phyloP scores from a whole-genome alignment of 331 rosid species.

The Pyracantha coccinea region DNA sequence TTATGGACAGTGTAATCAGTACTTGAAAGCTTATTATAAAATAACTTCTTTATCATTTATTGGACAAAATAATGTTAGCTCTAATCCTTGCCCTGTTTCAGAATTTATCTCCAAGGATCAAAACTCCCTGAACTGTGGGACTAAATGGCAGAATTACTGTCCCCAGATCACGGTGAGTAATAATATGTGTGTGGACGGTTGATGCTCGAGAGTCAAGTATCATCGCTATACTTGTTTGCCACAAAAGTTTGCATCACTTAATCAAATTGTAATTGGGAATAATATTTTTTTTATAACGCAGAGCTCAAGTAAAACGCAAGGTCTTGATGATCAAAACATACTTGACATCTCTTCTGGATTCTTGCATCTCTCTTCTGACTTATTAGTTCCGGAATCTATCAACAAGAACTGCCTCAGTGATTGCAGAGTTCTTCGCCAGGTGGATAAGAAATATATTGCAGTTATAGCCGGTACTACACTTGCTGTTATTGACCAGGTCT shows the following conservation, averaged over 20 bases:
- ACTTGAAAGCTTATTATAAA: constrained; percentile 10
- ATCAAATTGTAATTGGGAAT: constrained; percentile 10
- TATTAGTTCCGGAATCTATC: constrained; percentile 65
- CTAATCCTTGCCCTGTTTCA: constrained; percentile 27
- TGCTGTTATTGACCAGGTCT: constrained; percentile 90
- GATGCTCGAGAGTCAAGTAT: constrained; percentile 4
- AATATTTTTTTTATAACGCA: constrained; percentile 29
- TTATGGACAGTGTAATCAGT: background rate
- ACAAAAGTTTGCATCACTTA: background rate
- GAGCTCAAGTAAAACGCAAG: constrained; percentile 34
- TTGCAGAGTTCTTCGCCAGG: constrained; percentile 79
- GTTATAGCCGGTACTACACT: constrained; percentile 66
- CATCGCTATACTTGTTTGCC: constrained; percentile 7
- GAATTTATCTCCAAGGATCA: constrained; percentile 38
- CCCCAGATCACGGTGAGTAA: constrained; percentile 48
- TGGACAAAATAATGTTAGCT: constrained; percentile 11
- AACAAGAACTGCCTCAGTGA: constrained; percentile 54
- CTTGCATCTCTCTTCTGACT: constrained; percentile 80
- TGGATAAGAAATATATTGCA: constrained; percentile 93
- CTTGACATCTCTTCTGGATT: constrained; percentile 83
- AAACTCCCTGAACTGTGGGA: constrained; percentile 38
- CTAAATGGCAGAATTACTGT: constrained; percentile 66
- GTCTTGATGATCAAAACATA: constrained; percentile 35
- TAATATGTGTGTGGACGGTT: background rate
- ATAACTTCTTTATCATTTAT: background rate